Base-by-base conservation (phyloP, 371 early-diverging fungal genomes). In the Syncephalastrum racemosum region DNA sequence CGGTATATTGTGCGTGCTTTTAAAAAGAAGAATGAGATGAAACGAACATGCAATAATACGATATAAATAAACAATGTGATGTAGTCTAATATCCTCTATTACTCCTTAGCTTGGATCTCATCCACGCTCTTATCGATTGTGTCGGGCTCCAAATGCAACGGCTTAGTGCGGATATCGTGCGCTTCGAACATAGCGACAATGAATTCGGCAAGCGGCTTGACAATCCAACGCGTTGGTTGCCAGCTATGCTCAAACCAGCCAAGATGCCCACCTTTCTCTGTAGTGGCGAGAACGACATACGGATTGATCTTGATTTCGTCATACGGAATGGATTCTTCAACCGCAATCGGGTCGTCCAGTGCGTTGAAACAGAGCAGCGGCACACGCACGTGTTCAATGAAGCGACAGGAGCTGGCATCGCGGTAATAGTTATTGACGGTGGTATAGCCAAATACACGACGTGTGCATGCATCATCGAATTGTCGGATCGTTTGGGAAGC, bases 81-180 rank as follows among this genome's bases (percentile, higher is more conserved):
- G 36, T 31, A 31, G 36, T 31, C 36, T 31, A 31, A 12, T 31
- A 31, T 54, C 16, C 15, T 40, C 19, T 49, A 20, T 41, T 60
- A 60, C 83, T 92, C 70, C 71, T 97, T 95, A 70, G 97, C 97
- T 56, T 98, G 94, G 70, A 97, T 97, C 16, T 97, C 96, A 63
- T 99, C 97, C 68, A 94, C 98, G 57, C 97, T 95, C 73, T 88
- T 93, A 79, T 96, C 97, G 73, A 91, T 87, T 68, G 96, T 95
- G 20, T 96, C 96, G 54, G 68, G 63, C 15, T 60, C 54, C 13
- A 62, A 50, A 36, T 24, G 22, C 18, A 20, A 10, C n/a, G 51
- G 48, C 18, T 48, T 54, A 18, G 64, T 52, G 6, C 63, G 51
- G 7, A 52, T 40, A 53, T 74, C 71, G 22, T 62, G 41, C 1